These are phyloP conservation scores for Neofusicoccum ribis DNA, from an alignment of 2,329 filamentous ascomycete genomes.

Conservation along the genomic window DNA sequence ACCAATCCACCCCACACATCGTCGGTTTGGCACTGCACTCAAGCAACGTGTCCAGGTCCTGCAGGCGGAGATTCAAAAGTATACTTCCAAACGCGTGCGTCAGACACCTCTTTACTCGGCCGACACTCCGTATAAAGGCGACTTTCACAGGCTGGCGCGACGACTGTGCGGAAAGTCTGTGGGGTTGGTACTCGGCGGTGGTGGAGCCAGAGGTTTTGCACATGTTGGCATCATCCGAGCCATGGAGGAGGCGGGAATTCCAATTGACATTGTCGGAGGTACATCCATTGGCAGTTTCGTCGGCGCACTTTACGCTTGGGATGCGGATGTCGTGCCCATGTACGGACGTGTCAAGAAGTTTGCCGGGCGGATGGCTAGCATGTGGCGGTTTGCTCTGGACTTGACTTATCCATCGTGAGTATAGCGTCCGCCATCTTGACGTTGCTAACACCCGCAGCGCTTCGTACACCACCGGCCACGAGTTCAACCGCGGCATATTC, in stretches of 20 bases:
- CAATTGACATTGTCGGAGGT: conserved; percentile 91
- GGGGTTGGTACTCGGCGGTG: conserved; percentile 89
- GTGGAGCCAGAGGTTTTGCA: conserved; percentile 86
- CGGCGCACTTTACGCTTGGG: conserved; percentile 89
- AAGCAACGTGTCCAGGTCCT: conserved; percentile 93
- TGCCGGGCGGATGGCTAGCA: conserved; percentile 95
- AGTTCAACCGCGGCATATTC: conserved; percentile 98
- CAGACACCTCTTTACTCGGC: conserved; percentile 87
- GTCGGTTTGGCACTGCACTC: conserved; percentile 78
- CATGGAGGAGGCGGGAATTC: conserved; percentile 93
- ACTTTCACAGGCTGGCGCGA: conserved; percentile 90
- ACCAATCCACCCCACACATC: conserved; percentile 71
- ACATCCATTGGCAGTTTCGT: conserved; percentile 97
- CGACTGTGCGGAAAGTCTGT: conserved; percentile 92
- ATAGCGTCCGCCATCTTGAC: neutral
- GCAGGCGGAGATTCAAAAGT: conserved; percentile 97
- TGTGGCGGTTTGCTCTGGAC: conserved; percentile 97
- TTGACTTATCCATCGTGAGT: conserved; percentile 82
- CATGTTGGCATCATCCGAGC: conserved; percentile 94
- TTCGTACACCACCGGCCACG: conserved; percentile 96
- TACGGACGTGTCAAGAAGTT: conserved; percentile 98
- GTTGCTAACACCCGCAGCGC: conserved; percentile 46
- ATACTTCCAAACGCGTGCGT: conserved; percentile 88
- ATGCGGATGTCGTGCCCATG: conserved; percentile 95
- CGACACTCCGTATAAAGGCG: conserved; percentile 90